Base-by-base conservation (phyloP, 495 filamentous ascomycete species). In the Astrothelium macrocarpum region DNA sequence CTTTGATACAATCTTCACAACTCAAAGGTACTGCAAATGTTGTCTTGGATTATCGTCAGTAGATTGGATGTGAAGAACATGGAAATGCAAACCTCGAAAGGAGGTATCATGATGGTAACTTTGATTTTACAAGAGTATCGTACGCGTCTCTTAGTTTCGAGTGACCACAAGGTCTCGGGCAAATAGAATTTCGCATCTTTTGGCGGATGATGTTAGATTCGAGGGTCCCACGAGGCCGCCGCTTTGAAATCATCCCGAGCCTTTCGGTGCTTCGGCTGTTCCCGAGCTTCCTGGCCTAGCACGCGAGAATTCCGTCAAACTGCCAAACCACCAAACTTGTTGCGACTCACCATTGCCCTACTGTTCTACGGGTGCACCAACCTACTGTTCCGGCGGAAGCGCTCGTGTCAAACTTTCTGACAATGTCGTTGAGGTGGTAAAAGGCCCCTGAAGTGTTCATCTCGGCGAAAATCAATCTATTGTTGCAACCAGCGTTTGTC, bases 1-100 rank as follows among this genome's bases (percentile, higher is more conserved):
- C 87, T 67, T 90, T 87, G 68, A 94, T 84, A 76, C 94, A 98
- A 69, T 79, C 74, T 46, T 95, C 87, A 75, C 94, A 97, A 74
- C 84, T 88, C 82, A 98, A 87, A 28, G 90, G 92, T 73, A 97
- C 94, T 65, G 93, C 90, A 71, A 98, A 97, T 65, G 91, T 87
- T 45, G 91, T 95, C 89, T 97, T 68, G 60, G 28, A 58, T 18
- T 36, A 2, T 18, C 4, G 59, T 36, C 12, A 60, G 59, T 31
- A 34, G 23, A 34, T 5, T 2, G 31, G 29, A 26, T 43, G 59
- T 18, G 28, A 34, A 11, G n/a, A 26, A 34, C 10, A 60, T 36
- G 36, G 26, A 26, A 60, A 16, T 36, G 31, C 14, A 2, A 43
- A 60, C 59, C 59, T 64, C 26, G 28, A 46, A 58, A 25, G 59